Evolutionary conservation across 495 filamentous ascomycete species (phyloP).

Genomic region (Neurospora hispaniola): DNA sequence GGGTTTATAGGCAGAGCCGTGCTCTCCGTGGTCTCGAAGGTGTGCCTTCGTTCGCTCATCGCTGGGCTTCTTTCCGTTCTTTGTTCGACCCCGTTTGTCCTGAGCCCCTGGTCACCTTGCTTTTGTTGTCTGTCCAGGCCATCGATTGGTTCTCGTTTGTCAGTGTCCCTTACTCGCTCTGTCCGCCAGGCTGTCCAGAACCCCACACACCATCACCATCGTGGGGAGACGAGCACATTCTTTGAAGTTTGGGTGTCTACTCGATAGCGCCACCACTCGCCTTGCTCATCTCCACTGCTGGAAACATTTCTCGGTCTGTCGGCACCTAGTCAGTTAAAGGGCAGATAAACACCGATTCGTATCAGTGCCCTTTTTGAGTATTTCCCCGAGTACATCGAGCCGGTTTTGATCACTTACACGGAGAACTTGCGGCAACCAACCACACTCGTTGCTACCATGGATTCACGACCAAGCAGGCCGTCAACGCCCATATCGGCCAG

Average conservation of each 20-base stretch:
- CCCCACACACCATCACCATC: not conserved
- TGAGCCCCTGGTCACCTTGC: not conserved
- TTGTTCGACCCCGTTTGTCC: not conserved
- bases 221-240: not conserved
- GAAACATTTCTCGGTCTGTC: not conserved
- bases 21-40: not conserved
- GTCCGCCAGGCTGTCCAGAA: not conserved
- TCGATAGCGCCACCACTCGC: not conserved
- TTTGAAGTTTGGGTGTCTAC: not conserved
- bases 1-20: not conserved
- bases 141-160: not conserved
- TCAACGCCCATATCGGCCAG: conserved; percentile 1
- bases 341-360: not conserved
- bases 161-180: not conserved
- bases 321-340: not conserved
- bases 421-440: not conserved
- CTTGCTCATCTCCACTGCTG: not conserved
- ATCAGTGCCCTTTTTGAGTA: not conserved
- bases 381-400: not conserved
- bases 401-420: not conserved
- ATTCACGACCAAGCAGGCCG: not conserved
- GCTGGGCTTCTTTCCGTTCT: not conserved
- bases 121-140: not conserved
- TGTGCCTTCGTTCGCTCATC: not conserved
- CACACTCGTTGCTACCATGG: not conserved